These are phyloP conservation scores for Avena atlantica DNA, from an alignment of 176 grass and related monocot species.

Conservation along the genomic window DNA sequence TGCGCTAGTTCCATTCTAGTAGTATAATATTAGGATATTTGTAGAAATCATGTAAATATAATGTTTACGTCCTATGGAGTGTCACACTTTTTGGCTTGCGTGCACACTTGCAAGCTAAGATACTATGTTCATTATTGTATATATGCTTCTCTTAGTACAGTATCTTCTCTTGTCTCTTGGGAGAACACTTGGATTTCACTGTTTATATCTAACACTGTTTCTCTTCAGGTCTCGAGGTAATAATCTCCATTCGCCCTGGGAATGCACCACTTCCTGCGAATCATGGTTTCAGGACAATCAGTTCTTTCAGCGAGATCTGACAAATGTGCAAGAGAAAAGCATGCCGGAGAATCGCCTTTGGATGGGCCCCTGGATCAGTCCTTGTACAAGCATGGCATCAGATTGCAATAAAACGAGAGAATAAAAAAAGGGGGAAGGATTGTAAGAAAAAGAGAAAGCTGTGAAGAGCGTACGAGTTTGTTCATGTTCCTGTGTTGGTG, in stretches of 20 bases:
- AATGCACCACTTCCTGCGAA: constrained; percentile 66
- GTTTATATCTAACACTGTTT: not conserved
- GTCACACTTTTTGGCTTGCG: not conserved
- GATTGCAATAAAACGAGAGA: constrained; percentile 17
- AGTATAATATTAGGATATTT: constrained; percentile 18
- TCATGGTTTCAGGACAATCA: constrained; percentile 63
- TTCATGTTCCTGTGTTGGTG: not conserved
- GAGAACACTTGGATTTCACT: not conserved
- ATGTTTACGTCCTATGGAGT: not conserved
- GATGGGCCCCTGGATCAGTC: not conserved
- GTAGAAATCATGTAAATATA: constrained; percentile 6
- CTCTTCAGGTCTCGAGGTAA: constrained; percentile 59
- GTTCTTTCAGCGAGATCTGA: constrained; percentile 65
- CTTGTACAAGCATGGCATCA: not conserved
- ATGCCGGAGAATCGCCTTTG: not conserved
- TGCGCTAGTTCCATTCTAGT: constrained; percentile 14
- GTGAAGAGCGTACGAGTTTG: not conserved
- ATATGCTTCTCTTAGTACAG: not conserved
- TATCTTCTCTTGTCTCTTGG: not conserved
- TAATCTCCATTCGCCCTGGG: constrained; percentile 67
- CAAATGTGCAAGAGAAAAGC: not conserved
- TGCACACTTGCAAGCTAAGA: not conserved
- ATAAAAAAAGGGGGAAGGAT: not conserved
- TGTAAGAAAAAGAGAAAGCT: constrained; percentile 1
- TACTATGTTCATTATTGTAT: constrained; percentile 7